Percentiles rank a stretch among this genome's conserved stretches.
These are phyloP conservation scores for Podila horticola DNA, from an alignment of 192 early-diverging fungal species.

Conservation along the genomic window DNA sequence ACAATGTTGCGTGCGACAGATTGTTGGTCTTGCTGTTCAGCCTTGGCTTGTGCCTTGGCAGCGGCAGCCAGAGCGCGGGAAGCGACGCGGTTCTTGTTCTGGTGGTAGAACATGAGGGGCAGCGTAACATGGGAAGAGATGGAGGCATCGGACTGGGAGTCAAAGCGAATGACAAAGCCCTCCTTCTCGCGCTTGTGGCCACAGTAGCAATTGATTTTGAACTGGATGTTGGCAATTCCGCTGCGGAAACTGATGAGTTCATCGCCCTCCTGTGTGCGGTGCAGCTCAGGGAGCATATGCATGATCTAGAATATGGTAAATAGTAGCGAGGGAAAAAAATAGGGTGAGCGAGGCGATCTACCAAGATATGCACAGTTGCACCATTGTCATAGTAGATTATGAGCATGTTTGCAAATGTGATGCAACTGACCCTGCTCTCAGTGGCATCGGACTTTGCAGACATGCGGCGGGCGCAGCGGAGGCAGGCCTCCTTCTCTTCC, in stretches of 20 bases:
- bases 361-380: not conserved
- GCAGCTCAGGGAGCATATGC: constrained; percentile 37
- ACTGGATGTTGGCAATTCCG: constrained; percentile 46
- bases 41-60: constrained; percentile 36
- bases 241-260: constrained; percentile 34
- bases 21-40: constrained; percentile 23
- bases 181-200: constrained; percentile 46
- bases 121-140: constrained; percentile 30
- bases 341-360: not conserved
- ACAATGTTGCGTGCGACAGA: constrained; percentile 16
- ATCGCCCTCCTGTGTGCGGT: constrained; percentile 39
- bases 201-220: constrained; percentile 50
- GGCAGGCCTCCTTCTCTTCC: constrained; percentile 37
- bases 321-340: not conserved
- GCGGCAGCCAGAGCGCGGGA: constrained; percentile 24
- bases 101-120: constrained; percentile 50
- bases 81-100: constrained; percentile 50
- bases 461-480: constrained; percentile 46
- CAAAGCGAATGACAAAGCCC: constrained; percentile 44
- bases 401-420: not conserved
- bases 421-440: constrained; percentile 38
- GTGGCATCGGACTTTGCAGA: constrained; percentile 40
- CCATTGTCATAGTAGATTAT: not conserved
- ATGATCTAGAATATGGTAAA: constrained; percentile 20
- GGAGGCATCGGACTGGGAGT: constrained; percentile 21